These are phyloP conservation scores for Drechslerella dactyloides DNA, from an alignment of 2,329 filamentous ascomycete species.

Conservation along the genomic window DNA sequence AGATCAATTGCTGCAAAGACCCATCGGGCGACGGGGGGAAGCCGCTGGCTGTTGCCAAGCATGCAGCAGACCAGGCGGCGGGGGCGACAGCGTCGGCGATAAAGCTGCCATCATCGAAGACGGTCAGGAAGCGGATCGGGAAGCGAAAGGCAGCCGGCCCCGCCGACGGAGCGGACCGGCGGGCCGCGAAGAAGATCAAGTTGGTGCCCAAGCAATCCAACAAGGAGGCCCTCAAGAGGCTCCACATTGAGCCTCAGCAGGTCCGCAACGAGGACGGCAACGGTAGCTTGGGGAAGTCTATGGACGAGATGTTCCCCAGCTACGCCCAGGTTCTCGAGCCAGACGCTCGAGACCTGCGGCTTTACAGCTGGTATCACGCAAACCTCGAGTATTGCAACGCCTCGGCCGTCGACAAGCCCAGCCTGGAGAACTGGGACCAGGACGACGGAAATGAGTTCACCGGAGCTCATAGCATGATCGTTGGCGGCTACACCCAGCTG, in stretches of 20 bases:
- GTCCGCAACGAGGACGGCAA: slow-evolving; percentile 67
- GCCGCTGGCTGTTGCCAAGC: slow-evolving; percentile 65
- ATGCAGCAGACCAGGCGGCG: background rate
- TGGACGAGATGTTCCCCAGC: slow-evolving; percentile 88
- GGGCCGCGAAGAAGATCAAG: slow-evolving; percentile 18
- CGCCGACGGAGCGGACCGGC: slow-evolving; percentile 30
- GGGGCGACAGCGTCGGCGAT: too few species aligned
- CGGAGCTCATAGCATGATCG: slow-evolving; percentile 88
- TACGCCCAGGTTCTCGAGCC: slow-evolving; percentile 84
- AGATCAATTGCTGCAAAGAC: slow-evolving; percentile 84
- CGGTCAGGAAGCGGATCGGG: slow-evolving; percentile 30
- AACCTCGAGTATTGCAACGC: slow-evolving; percentile 98
- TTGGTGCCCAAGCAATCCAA: slow-evolving; percentile 3
- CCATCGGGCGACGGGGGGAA: slow-evolving; percentile 71
- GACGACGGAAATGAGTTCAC: slow-evolving; percentile 98
- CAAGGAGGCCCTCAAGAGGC: slow-evolving; percentile 17
- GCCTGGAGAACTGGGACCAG: slow-evolving; percentile 91
- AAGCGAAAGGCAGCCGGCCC: slow-evolving; percentile 51
- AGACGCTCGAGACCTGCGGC: slow-evolving; percentile 81
- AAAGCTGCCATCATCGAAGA: slow-evolving; percentile 18
- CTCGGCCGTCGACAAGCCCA: slow-evolving; percentile 82
- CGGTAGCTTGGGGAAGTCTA: slow-evolving; percentile 84
- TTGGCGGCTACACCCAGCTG: slow-evolving; percentile 91
- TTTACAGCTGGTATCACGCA: slow-evolving; percentile 97
- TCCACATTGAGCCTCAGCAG: slow-evolving; percentile 69